A percentile compares a stretch with the other conserved stretches of the same genome.
Conservation (phyloP, 192 early-diverging fungal species). For the Coemansia reversa region DNA sequence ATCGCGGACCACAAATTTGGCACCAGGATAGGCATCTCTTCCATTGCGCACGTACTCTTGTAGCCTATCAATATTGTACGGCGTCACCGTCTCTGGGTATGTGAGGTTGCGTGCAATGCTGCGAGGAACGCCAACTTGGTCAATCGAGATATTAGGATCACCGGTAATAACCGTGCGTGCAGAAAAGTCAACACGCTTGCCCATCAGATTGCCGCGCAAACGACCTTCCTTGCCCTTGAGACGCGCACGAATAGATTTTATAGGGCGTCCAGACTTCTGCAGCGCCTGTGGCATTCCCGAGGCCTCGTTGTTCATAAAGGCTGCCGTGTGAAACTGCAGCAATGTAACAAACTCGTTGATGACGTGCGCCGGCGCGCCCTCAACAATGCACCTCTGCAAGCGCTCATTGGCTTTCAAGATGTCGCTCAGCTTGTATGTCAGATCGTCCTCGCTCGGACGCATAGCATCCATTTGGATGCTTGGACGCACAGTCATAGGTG, state of each 20-base stretch:
- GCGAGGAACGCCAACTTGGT: constrained; percentile 97
- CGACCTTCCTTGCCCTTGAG: constrained; percentile 99
- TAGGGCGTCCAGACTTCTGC: constrained; percentile 92
- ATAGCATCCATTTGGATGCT: constrained; percentile 92
- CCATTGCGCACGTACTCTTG: constrained; percentile 89
- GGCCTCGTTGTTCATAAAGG: constrained; percentile 97
- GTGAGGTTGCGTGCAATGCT: constrained; percentile 97
- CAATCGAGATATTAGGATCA: constrained; percentile 95
- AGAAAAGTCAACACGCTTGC: constrained; percentile 99
- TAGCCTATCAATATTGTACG: constrained; percentile 90
- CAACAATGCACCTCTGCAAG: constrained; percentile 74
- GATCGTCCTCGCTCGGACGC: constrained; percentile 89
- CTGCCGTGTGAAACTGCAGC: constrained; percentile 93
- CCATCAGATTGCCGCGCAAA: constrained; percentile 98
- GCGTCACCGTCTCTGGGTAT: constrained; percentile 95
- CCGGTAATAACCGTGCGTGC: constrained; percentile 99
- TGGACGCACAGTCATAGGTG: constrained; percentile 95
- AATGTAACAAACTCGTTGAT: constrained; percentile 85
- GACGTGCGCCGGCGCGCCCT: constrained; percentile 86
- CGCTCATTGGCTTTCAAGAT: constrained; percentile 91
- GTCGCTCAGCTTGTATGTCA: constrained; percentile 91
- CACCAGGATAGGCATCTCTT: constrained; percentile 90
- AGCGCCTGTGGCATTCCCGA: constrained; percentile 85
- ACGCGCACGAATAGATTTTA: constrained; percentile 93
- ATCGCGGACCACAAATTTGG: constrained; percentile 94